Evolutionary conservation across 768 basidiomycete genomes (phyloP).

Genomic region (Crepidotus variabilis): DNA sequence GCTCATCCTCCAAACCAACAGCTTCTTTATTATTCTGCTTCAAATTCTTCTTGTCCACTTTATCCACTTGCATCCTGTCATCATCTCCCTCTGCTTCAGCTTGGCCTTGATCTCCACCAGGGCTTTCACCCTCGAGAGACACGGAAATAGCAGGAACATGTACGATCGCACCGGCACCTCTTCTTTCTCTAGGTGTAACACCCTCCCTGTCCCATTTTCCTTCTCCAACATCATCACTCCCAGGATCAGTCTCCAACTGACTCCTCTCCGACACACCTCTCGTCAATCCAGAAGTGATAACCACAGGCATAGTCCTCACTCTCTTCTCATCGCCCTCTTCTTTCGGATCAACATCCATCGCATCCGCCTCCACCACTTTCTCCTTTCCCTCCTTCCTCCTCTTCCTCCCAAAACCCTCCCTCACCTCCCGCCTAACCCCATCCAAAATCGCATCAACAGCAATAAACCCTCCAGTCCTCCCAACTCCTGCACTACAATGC

Average conservation of each 20-base stretch:
- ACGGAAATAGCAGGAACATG: too few species aligned
- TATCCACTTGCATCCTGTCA: too few species aligned
- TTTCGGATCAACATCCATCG: slow-evolving; percentile 29
- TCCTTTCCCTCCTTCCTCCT: neutral
- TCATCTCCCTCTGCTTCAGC: too few species aligned
- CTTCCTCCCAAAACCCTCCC: slow-evolving; percentile 3
- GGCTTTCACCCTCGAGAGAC: too few species aligned
- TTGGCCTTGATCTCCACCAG: too few species aligned
- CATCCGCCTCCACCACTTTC: slow-evolving; percentile 7
- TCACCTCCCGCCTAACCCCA: slow-evolving; percentile 60
- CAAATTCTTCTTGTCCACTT: neutral
- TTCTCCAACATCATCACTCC: too few species aligned
- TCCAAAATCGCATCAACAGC: slow-evolving; percentile 85
- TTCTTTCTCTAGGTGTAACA: too few species aligned
- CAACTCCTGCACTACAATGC: slow-evolving; percentile 94
- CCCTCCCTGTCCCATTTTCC: too few species aligned
- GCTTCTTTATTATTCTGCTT: neutral
- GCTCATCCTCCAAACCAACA: neutral
- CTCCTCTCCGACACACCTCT: neutral
- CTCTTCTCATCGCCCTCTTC: neutral
- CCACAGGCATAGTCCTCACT: slow-evolving; percentile 2
- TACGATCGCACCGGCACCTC: too few species aligned
- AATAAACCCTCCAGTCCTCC: slow-evolving; percentile 92
- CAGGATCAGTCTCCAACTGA: too few species aligned
- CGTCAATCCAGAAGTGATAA: neutral